A percentile compares a stretch with the other conserved stretches of the same genome.
phyloP scores from a whole-genome alignment of 2,329 filamentous ascomycete genomes.

The Zalaria obscura region DNA sequence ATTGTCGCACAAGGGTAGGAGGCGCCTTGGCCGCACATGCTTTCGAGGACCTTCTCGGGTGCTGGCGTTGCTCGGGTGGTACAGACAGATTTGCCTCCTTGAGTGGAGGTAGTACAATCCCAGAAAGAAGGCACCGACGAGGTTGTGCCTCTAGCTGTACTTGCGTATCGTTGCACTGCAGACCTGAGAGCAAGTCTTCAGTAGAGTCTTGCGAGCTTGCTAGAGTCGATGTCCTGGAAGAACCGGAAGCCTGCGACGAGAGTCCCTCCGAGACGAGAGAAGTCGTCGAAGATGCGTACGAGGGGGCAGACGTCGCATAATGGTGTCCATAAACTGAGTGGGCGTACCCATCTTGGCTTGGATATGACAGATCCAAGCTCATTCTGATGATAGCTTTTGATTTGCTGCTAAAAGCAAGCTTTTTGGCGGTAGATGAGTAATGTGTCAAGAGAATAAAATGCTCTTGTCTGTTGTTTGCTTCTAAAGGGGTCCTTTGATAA shows the following conservation, averaged over 20 bases:
- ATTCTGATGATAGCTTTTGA: neutral
- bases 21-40: constrained; percentile 43
- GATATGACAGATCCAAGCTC: neutral
- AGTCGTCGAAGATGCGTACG: neutral
- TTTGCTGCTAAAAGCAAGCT: constrained; percentile 1
- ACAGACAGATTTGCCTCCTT: constrained; percentile 25
- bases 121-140: neutral
- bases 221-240: constrained; percentile 1
- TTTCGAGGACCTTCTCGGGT: constrained; percentile 43
- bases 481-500: too few species aligned
- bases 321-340: neutral
- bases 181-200: constrained; percentile 1
- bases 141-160: neutral
- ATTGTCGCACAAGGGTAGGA: constrained; percentile 69
- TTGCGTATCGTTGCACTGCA: neutral
- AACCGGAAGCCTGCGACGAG: constrained; percentile 2
- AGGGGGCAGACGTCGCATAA: neutral
- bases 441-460: too few species aligned
- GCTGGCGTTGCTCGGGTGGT: constrained; percentile 47
- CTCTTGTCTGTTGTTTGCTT: too few species aligned
- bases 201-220: constrained; percentile 2
- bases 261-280: neutral
- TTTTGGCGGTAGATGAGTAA: neutral
- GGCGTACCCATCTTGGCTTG: constrained; percentile 4
- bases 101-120: neutral